Evolutionary conservation across 371 early-diverging fungal species (phyloP).

Genomic region (Lichtheimia ornata): DNA sequence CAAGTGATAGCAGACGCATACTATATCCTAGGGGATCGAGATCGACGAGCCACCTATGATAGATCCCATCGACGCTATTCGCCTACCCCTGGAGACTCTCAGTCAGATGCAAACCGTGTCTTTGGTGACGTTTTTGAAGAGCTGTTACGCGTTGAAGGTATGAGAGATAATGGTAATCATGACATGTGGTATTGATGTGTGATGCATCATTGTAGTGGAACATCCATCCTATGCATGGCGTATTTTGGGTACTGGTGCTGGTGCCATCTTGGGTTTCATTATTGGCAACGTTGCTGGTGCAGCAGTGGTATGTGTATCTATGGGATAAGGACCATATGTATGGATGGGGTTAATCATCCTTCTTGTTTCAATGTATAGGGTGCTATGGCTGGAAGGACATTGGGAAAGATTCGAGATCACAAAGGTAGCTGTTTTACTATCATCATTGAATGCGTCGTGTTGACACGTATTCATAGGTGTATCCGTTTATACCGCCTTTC

Average conservation of each 20-base stretch:
- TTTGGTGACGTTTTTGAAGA: conserved; percentile 39
- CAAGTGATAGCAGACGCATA: conserved; percentile 82
- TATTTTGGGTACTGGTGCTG: conserved; percentile 29
- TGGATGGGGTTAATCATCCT: background rate
- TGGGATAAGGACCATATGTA: background rate
- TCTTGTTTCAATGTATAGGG: conserved; percentile 17
- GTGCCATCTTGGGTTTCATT: conserved; percentile 34
- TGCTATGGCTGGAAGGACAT: conserved; percentile 24
- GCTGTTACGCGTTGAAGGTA: conserved; percentile 32
- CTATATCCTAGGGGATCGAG: conserved; percentile 73
- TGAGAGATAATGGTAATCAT: background rate
- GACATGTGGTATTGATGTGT: background rate
- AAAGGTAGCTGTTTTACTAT: conserved; percentile 16
- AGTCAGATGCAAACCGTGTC: conserved; percentile 24
- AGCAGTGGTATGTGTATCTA: conserved; percentile 24
- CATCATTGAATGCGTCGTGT: too few species aligned
- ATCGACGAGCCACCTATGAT: conserved; percentile 80
- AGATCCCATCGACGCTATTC: conserved; percentile 29
- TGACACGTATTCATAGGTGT: conserved; percentile 20
- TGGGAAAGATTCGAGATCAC: conserved; percentile 30
- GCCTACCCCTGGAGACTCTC: conserved; percentile 11
- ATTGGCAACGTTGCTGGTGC: conserved; percentile 34
- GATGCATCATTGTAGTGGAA: conserved; percentile 20
- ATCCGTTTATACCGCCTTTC: conserved; percentile 48
- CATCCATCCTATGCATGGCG: conserved; percentile 29